phyloP scores from a whole-genome alignment of 768 basidiomycete species.

The Filobasidium floriforme region DNA sequence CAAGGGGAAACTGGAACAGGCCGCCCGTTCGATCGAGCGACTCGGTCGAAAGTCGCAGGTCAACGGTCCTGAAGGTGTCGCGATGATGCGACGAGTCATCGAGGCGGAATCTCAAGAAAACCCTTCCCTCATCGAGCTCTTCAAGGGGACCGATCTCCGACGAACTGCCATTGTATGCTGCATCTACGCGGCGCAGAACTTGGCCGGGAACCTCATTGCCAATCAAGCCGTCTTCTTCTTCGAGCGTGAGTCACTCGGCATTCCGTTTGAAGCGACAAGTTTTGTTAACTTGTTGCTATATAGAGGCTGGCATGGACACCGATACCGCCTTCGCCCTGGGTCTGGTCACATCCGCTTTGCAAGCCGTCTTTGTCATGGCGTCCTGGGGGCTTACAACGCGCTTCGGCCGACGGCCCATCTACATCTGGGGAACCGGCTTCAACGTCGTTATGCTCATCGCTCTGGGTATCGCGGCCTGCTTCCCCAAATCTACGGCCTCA shows the following conservation, averaged over 20 bases:
- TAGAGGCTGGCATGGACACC: constrained; percentile 22
- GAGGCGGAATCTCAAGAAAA: constrained; percentile 25
- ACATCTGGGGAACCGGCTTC: constrained; percentile 26
- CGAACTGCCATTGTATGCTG: constrained; percentile 48
- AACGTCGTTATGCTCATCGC: constrained; percentile 29
- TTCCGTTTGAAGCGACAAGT: not conserved
- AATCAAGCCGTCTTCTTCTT: constrained; percentile 32
- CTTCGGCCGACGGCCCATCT: constrained; percentile 31
- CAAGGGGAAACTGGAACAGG: constrained; percentile 39
- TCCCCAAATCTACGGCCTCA: constrained; percentile 8
- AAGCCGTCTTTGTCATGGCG: constrained; percentile 17
- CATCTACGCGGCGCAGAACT: constrained; percentile 17
- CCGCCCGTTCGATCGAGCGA: constrained; percentile 26
- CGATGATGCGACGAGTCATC: constrained; percentile 31
- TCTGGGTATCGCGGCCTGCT: constrained; percentile 20
- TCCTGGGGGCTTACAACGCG: constrained; percentile 37
- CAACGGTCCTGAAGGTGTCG: constrained; percentile 17
- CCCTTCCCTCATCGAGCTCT: constrained; percentile 34
- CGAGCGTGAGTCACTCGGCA: constrained; percentile 5
- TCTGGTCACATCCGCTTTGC: constrained; percentile 28
- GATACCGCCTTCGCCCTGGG: constrained; percentile 27
- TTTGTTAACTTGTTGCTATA: not conserved
- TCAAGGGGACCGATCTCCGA: constrained; percentile 31
- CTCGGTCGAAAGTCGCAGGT: not conserved
- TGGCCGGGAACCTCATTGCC: constrained; percentile 25